Percentiles rank a stretch among this genome's conserved stretches.
Conservation (phyloP, 768 basidiomycete genomes). For the Tylopilus subfusipes region DNA sequence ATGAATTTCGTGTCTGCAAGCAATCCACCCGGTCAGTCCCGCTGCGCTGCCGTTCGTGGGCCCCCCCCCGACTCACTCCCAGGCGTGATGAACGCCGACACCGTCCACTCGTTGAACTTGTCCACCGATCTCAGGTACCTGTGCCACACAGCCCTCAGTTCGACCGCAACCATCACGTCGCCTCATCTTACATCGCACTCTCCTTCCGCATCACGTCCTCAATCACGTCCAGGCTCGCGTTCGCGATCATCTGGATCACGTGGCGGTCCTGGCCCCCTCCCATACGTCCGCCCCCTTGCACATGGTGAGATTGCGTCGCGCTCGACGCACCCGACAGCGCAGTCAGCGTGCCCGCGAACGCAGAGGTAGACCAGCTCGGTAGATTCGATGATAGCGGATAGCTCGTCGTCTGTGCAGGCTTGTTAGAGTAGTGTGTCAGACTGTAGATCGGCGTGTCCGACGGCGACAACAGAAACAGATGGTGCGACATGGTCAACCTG, state of each 20-base stretch:
- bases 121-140: constrained; percentile 97
- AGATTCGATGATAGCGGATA: constrained; percentile 79
- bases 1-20: constrained; percentile 93
- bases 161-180: constrained; percentile 1
- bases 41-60: background rate
- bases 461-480: constrained; percentile 81
- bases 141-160: constrained; percentile 19
- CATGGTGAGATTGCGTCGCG: constrained; percentile 58
- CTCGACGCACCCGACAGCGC: constrained; percentile 83
- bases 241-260: constrained; percentile 99
- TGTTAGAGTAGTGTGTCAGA: constrained; percentile 78
- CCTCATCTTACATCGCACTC: constrained; percentile 65
- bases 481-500: constrained; percentile 65
- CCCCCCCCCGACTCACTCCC: constrained; percentile 61
- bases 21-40: constrained; percentile 2
- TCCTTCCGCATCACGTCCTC: constrained; percentile 90
- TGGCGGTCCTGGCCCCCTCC: constrained; percentile 85
- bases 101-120: constrained; percentile 98
- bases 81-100: constrained; percentile 93
- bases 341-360: constrained; percentile 85
- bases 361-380: constrained; percentile 88
- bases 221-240: constrained; percentile 90
- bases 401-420: constrained; percentile 54
- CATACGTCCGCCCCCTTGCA: constrained; percentile 62
- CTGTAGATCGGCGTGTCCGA: constrained; percentile 85